Base-by-base conservation (phyloP, 306 rosid genomes). In the Castanopsis chinensis region DNA sequence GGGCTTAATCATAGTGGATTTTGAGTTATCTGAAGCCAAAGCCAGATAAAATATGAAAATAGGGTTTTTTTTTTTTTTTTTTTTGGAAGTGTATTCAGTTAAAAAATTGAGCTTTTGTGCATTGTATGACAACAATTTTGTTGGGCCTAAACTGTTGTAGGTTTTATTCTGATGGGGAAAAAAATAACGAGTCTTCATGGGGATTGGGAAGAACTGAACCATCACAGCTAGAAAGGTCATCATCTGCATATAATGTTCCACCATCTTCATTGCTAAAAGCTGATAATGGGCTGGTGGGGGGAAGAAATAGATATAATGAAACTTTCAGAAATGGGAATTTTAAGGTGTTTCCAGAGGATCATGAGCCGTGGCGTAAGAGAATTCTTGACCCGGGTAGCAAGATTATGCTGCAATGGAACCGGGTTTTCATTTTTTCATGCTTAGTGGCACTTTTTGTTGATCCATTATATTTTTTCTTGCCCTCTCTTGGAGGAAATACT, bases 321-420 rank as follows among this genome's bases (percentile, higher is more conserved):
- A 85, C 87, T 54, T 80, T 84, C 72, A 80, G 53, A 80, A 56
- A 78, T 51, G 86, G 87, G 74, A 89, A 86, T 65, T 90, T 91
- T 25, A 94, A 89, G 83, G 97, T 90, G 35, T 94, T 90, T 76
- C 88, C 88, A 0, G 93, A 87, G 81, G 95, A 94, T 35, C 86
- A 91, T 45, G 93, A 91, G 79, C 95, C 95, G 1, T 90, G 96
- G 97, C 83, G 90, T 27, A 90, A 86, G 78, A 84, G 92, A 79
- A 92, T 92, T 81, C 93, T 94, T 63, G 99, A 94, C 86, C 99
- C 97, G 5, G 94, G 97, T 65, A 91, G 99, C 13, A 89, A 86
- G 73, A 91, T 94, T 58, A 91, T 94, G 75, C 78, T 94, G 81
- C 90, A 91, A 89, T 94, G 99, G 99, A 92, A 94, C 81, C 83